Conservation (phyloP, 768 basidiomycete species). For the Kondoa malvinella region DNA sequence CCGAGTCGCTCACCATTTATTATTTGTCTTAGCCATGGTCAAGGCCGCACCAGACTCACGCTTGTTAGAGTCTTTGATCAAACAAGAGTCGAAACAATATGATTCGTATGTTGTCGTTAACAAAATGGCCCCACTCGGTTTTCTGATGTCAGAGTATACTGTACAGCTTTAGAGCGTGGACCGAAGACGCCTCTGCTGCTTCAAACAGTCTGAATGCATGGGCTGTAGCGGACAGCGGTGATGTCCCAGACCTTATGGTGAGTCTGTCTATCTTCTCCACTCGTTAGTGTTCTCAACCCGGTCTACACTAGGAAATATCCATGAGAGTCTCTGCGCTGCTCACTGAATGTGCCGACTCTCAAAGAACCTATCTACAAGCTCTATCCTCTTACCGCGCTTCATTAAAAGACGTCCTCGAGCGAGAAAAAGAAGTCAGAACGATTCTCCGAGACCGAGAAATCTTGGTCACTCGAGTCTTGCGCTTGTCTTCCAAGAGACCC, state of each 20-base stretch:
- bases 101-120: not conserved
- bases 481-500: constrained; percentile 26
- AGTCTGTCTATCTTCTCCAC: not conserved
- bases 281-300: not conserved
- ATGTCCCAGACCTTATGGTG: constrained; percentile 23
- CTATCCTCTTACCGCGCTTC: constrained; percentile 22
- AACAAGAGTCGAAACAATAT: not conserved
- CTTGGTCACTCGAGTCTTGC: constrained; percentile 26
- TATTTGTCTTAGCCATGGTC: not conserved
- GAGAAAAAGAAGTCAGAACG: constrained; percentile 24
- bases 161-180: constrained; percentile 22
- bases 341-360: constrained; percentile 19
- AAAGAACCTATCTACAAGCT: constrained; percentile 23
- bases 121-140: not conserved
- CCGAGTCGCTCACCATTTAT: too few relatives aligned
- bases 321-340: constrained; percentile 21
- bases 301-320: constrained; percentile 17
- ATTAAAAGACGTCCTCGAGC: constrained; percentile 26
- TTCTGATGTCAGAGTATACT: not conserved
- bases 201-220: constrained; percentile 20
- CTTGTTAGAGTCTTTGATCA: not conserved
- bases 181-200: constrained; percentile 16
- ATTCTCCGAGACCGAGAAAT: constrained; percentile 28
- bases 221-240: constrained; percentile 21
- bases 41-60: not conserved